Evolutionary conservation across 2,329 filamentous ascomycete genomes (phyloP).

Genomic region (Epichloe typhina): DNA sequence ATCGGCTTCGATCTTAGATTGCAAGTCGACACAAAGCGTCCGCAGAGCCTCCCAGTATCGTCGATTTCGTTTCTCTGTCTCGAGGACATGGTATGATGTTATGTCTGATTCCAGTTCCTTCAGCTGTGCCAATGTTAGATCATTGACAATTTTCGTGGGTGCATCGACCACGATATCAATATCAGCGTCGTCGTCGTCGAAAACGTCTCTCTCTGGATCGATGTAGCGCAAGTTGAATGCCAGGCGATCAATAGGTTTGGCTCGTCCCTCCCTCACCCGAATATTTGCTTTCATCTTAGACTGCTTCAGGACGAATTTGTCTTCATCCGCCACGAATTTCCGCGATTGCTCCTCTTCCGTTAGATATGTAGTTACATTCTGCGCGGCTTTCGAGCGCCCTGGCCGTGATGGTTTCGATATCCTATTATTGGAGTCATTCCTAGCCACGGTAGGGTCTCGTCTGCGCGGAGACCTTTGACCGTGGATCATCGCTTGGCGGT

Average conservation of each 20-base stretch:
- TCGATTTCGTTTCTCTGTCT: conserved; percentile 62
- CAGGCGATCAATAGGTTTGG: conserved; percentile 86
- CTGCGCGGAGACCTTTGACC: conserved; percentile 29
- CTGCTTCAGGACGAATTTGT: conserved; percentile 90
- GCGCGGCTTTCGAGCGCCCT: conserved; percentile 15
- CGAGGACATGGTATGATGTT: conserved; percentile 62
- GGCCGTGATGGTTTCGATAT: conserved; percentile 37
- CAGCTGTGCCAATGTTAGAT: conserved; percentile 53
- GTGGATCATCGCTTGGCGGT: conserved; percentile 39
- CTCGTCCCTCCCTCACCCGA: conserved; percentile 78
- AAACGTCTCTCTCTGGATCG: conserved; percentile 69
- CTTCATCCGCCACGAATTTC: conserved; percentile 85
- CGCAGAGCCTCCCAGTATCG: conserved; percentile 92
- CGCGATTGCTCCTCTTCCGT: conserved; percentile 67
- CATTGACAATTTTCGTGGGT: conserved; percentile 69
- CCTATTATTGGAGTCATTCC: conserved; percentile 40
- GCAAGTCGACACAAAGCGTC: conserved; percentile 66
- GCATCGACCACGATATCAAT: conserved; percentile 61
- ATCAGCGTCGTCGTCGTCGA: conserved; percentile 74
- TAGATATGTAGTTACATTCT: conserved; percentile 32
- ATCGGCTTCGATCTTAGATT: conserved; percentile 49
- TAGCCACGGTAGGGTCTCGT: conserved; percentile 41
- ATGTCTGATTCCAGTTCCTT: conserved; percentile 73
- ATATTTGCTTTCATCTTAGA: conserved; percentile 97
- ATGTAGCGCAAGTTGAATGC: conserved; percentile 83